Base-by-base conservation (phyloP, 345 rosid species). In the Eucalyptus melliodora region DNA sequence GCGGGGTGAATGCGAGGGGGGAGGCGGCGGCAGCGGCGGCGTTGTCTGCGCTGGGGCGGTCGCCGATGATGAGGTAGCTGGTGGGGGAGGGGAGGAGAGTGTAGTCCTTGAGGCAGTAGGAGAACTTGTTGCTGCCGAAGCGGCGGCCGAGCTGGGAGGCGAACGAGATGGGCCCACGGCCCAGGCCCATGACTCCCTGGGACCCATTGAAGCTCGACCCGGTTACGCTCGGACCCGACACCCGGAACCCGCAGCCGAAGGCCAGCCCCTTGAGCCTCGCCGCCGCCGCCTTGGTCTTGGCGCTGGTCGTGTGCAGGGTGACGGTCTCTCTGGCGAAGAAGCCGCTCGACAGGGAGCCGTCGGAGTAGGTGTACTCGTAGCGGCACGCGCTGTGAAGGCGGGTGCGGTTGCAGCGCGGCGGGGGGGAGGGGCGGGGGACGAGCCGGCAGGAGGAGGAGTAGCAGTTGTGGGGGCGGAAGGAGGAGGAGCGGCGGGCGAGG, bases 181-280 rank as follows among this genome's bases (percentile, higher is more conserved):
- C 99, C 88, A 97, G 94, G 87, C 99, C 99, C 96, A 97, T 93
- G 2, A 97, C 98, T 16, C 98, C 99, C n/a, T 96, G 94, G 87
- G 98, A 96, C 37, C 96, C 98, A 30, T 93, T 93, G 92, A 96
- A 96, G 92, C 95, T 94, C 5, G 92, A 40, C 42, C 99, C 97
- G n/a, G 95, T 88, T 5, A 94, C 91, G 65, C 96, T 94, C 7
- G 94, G 98, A 90, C 98, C 98, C 53, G 97, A 93, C 92, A 91
- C 92, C 89, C 88, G 95, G 92, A 96, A 97, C 90, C 96, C 97
- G 92, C 99, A 96, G 86, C 99, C 99, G 88, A 97, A 96, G 45
- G 94, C 89, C 2, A 97, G 86, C 67, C 89, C 90, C 60, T 90
- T 90, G 12, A 96, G 91, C 87, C 82, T 91, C 83, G 91, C 92